Evolutionary conservation across 2,329 filamentous ascomycete genomes (phyloP), one percentile per base, ranked within the genome.

Genomic region (Daldinia sp.): DNA sequence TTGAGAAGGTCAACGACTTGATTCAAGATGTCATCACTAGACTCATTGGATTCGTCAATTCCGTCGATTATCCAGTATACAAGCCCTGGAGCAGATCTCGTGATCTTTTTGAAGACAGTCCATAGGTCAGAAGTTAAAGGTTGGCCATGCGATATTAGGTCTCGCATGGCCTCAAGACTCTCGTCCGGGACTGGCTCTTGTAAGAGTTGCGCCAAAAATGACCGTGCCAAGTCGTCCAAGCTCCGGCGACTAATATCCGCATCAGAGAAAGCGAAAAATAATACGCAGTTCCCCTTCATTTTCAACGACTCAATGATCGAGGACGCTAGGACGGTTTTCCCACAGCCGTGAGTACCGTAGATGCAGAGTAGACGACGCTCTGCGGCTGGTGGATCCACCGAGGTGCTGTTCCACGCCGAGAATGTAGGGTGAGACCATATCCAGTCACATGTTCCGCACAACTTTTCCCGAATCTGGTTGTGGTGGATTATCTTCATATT

Each of bases 341-440:
- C 44, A 48, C 44, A 48, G 3, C 44, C 44, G 23, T 48, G 44
- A 20, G 44, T 48, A 10, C 23, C 44, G 44, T 48, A 48, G 44
- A 48, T 48, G 3, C 23, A 28, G 44, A 48, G 44, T 15, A 48
- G 44, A 48, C 23, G 44, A 28, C 12, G 20, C 10, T 26, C 44
- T 48, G 4, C 12, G 23, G 12, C 10, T 48, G 12, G 2, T 7
- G 44, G 44, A 28, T 48, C 5, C 12, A 20, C 26, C 23, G 44
- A 26, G 2, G 20, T 48, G 26, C 12, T 48, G 5, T 20, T 48
- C 20, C 44, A 48, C 20, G 20, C 20, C 23, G 12, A 48, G 44
- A 48, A 48, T 26, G 20, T 28, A 26, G 44, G 23, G 12, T 48
- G 44, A 9, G 20, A 26, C 44, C 44, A 48, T 26, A 48, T 15